Conservation (phyloP, 164 flowering plant species). For the Euptelea pleiosperma region DNA sequence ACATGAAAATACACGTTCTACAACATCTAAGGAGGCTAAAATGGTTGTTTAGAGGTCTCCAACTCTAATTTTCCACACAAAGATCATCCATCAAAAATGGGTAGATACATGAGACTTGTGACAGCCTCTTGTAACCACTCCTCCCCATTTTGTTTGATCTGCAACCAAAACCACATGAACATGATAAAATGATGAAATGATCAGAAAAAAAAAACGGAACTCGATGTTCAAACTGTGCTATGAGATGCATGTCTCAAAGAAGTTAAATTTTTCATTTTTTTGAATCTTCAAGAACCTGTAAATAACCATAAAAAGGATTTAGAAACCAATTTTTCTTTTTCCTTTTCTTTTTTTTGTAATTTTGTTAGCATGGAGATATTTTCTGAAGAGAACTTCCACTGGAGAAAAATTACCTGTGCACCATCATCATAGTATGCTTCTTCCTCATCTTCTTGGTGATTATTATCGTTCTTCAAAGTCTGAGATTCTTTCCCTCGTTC, state of each 20-base stretch:
- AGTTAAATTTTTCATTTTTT: too few species aligned
- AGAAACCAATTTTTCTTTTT: neutral
- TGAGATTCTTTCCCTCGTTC: conserved; percentile 34
- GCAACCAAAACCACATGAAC: conserved; percentile 2
- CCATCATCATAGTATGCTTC: conserved; percentile 21
- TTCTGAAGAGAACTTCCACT: too few species aligned
- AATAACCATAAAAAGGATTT: neutral
- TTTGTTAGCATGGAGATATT: too few species aligned
- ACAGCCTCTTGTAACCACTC: conserved; percentile 57
- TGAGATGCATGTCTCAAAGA: too few species aligned
- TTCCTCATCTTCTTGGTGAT: conserved; percentile 10
- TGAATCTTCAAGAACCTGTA: too few species aligned
- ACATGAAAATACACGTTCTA: too few species aligned
- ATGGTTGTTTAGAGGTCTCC: too few species aligned
- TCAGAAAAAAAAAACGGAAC: too few species aligned
- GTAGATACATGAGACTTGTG: conserved; percentile 40
- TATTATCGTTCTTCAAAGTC: conserved; percentile 10
- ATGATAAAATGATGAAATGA: neutral
- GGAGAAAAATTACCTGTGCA: conserved; percentile 31
- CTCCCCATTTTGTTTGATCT: conserved; percentile 39
- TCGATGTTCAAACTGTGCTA: too few species aligned
- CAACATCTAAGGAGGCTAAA: too few species aligned
- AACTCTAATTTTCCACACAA: neutral
- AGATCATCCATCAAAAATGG: conserved; percentile 16
- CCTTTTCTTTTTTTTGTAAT: neutral